Conservation (phyloP, 805 yeast species). For the Ogataea pini region DNA sequence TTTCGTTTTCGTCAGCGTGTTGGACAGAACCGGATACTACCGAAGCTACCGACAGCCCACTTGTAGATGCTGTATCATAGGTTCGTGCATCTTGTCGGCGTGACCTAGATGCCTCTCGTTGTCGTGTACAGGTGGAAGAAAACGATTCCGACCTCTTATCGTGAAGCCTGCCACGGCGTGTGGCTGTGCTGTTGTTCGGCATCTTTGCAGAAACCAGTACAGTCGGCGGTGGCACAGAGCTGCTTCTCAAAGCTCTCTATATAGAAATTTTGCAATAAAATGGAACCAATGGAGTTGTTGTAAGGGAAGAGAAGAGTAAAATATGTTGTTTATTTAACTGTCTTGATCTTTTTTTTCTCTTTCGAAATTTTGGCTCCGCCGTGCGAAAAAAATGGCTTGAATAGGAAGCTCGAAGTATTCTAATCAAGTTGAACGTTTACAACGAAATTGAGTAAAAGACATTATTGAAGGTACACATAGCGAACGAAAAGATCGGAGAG, state of each 20-base stretch:
- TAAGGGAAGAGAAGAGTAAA: background rate
- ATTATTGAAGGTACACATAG: background rate
- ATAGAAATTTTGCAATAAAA: background rate
- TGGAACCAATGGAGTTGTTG: background rate
- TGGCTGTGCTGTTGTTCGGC: conserved; percentile 8
- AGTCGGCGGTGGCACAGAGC: background rate
- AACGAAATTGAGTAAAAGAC: background rate
- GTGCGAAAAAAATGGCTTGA: background rate
- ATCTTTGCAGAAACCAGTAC: background rate
- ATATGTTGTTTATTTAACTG: background rate
- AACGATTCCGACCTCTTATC: conserved; percentile 11
- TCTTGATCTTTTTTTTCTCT: background rate
- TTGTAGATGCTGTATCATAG: conserved; percentile 33
- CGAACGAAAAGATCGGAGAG: background rate
- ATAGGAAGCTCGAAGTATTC: background rate
- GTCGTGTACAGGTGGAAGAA: conserved; percentile 14
- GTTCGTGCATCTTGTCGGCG: conserved; percentile 29
- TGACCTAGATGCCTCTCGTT: conserved; percentile 20
- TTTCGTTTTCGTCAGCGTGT: conserved; percentile 56
- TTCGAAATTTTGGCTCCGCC: conserved; percentile 1
- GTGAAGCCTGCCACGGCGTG: conserved; percentile 7
- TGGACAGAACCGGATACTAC: conserved; percentile 1
- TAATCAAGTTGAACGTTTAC: background rate
- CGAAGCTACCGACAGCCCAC: conserved; percentile 13
- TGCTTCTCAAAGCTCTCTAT: background rate